Percentiles rank a stretch among this genome's conserved stretches.
phyloP scores from a whole-genome alignment of 352 stramenopile genomes.

The Peronospora farinosa region DNA sequence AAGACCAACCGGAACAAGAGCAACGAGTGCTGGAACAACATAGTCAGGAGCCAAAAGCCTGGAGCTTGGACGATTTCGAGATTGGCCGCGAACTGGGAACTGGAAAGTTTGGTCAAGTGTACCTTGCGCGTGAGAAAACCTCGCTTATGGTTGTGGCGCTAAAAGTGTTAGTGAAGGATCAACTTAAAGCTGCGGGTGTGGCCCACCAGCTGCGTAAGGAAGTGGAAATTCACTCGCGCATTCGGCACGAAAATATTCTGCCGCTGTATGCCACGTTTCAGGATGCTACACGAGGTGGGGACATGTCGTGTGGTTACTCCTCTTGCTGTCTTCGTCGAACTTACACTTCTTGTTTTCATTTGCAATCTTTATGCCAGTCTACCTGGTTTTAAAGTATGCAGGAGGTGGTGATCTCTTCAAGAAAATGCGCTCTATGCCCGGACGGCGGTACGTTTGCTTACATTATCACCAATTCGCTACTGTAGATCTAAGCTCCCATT shows the following conservation, averaged over 20 bases:
- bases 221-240: conserved; percentile 88
- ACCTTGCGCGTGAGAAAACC: conserved; percentile 79
- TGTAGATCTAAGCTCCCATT: not conserved
- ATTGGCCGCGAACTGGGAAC: conserved; percentile 76
- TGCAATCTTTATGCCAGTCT: conserved; percentile 36
- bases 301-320: not conserved
- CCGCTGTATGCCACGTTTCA: conserved; percentile 82
- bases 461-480: not conserved
- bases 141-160: conserved; percentile 77
- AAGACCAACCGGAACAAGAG: conserved; percentile 20
- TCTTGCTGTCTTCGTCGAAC: not conserved
- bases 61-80: conserved; percentile 84
- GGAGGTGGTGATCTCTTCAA: conserved; percentile 81
- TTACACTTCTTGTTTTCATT: conserved; percentile 1
- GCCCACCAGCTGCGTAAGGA: conserved; percentile 83
- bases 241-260: conserved; percentile 85
- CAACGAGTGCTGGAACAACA: conserved; percentile 15
- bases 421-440: conserved; percentile 49
- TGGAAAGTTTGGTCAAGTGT: conserved; percentile 89
- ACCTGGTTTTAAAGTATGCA: conserved; percentile 85
- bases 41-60: conserved; percentile 43
- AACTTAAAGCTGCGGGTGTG: conserved; percentile 57
- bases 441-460: conserved; percentile 29
- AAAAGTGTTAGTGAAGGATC: conserved; percentile 88
- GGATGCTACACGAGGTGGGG: conserved; percentile 51